Evolutionary conservation across 345 rosid species (phyloP), one percentile per base, ranked within the genome.

Genomic region (Bruguiera gymnorhiza): DNA sequence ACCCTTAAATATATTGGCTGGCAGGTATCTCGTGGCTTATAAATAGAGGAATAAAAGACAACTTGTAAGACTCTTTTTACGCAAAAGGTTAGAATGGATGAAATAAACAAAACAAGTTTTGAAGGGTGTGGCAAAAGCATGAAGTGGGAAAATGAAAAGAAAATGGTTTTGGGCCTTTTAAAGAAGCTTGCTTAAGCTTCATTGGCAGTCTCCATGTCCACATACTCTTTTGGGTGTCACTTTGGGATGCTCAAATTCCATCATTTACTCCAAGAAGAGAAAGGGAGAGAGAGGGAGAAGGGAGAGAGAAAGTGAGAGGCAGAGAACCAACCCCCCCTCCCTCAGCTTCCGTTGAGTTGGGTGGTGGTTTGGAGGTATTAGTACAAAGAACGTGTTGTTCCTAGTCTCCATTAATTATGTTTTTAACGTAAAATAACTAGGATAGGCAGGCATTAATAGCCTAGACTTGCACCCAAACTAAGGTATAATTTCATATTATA

Each of bases 161-260:
- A 71, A 71, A 68, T 66, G 60, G 66, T 70, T 70, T 65, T 70
- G 75, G 71, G 1, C 15, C 60, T 60, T 66, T 63, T 10, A 67
- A 83, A 71, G 80, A 81, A 72, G 78, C 83, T 74, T 76, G 72
- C 53, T 62, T 60, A 60, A 63, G 77, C 72, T 78, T 75, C 82
- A 69, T 55, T 57, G 34, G 66, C 79, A 70, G 72, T 39, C 61
- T 75, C 71, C 50, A 32, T 43, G 69, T 72, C 64, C 65, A 62
- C 52, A 58, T 55, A 46, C 72, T 70, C 65, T 52, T 51, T 50
- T 57, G 37, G 56, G 72, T 29, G 67, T 63, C 15, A 70, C 80
- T 53, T 88, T 70, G 91, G 88, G 89, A 83, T 81, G 78, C 85
- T 82, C 66, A 86, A 86, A 85, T 85, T 86, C 89, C 84, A 76